Evolutionary conservation across 768 basidiomycete species (phyloP).

Genomic region (Podaxis sp.): DNA sequence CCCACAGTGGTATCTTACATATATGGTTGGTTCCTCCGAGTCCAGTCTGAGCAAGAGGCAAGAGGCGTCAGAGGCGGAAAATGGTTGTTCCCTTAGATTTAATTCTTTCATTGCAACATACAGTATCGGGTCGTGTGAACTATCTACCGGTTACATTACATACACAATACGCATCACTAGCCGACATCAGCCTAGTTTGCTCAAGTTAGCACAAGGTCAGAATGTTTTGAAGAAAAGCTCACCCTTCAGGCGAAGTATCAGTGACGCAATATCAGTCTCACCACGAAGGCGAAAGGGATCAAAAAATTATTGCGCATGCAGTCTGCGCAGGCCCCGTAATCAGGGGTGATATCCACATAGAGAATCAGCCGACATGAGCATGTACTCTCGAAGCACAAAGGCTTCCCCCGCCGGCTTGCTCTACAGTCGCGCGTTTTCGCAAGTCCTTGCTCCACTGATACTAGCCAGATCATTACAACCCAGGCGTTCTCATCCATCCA

Average conservation of each 20-base stretch:
- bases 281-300: neutral
- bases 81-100: slow-evolving; percentile 14
- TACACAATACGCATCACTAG: too few relatives aligned
- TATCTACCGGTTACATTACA: neutral
- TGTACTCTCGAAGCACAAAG: slow-evolving; percentile 14
- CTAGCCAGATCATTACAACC: slow-evolving; percentile 11
- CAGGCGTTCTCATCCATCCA: slow-evolving; percentile 1
- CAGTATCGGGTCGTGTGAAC: slow-evolving; percentile 14
- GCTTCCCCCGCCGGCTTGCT: slow-evolving; percentile 14
- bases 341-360: neutral
- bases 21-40: slow-evolving; percentile 17
- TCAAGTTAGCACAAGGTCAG: neutral
- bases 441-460: slow-evolving; percentile 4
- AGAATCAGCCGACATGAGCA: slow-evolving; percentile 1
- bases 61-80: slow-evolving; percentile 7
- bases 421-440: neutral
- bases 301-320: slow-evolving; percentile 12
- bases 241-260: neutral
- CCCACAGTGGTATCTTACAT: slow-evolving; percentile 11
- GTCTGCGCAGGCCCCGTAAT: slow-evolving; percentile 2
- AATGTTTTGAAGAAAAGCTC: neutral
- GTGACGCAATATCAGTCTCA: neutral
- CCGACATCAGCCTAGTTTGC: too few relatives aligned
- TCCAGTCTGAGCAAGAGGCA: slow-evolving; percentile 2
- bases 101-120: neutral